phyloP scores from a whole-genome alignment of 192 early-diverging fungal species.

The Gryganskiella cystojenkinii region DNA sequence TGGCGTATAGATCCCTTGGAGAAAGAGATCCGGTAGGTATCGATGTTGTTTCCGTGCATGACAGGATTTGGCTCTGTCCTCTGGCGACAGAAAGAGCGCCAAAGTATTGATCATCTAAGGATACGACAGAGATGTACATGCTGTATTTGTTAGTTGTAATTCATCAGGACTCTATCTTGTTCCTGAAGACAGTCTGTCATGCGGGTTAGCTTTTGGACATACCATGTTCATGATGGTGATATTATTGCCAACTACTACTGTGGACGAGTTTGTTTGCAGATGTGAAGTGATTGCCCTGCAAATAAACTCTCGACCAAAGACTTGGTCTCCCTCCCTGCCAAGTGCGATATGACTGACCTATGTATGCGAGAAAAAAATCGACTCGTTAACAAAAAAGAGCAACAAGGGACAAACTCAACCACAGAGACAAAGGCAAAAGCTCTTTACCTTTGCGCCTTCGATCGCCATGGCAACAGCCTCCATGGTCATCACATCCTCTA shows the following conservation, averaged over 20 bases:
- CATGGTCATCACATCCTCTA: conserved; percentile 62
- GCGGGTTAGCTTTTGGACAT: too few relatives aligned
- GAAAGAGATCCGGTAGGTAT: conserved; percentile 59
- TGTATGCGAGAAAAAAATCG: background rate
- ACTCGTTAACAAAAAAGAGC: background rate
- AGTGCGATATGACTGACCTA: conserved; percentile 63
- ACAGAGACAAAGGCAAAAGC: background rate
- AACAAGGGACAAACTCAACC: background rate
- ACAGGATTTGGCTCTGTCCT: conserved; percentile 61
- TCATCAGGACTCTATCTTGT: background rate
- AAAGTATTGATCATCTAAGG: conserved; percentile 63
- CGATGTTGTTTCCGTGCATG: conserved; percentile 64
- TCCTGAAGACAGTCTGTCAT: background rate
- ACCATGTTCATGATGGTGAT: conserved; percentile 67
- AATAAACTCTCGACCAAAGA: conserved; percentile 57
- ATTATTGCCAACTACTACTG: conserved; percentile 60
- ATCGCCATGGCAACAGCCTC: conserved; percentile 62
- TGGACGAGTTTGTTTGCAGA: conserved; percentile 60
- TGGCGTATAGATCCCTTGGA: conserved; percentile 60
- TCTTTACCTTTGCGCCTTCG: conserved; percentile 59
- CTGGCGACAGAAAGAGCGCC: conserved; percentile 58
- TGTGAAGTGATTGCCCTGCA: conserved; percentile 62
- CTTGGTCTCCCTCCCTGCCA: conserved; percentile 49
- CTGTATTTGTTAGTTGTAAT: background rate
- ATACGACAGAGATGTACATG: background rate